These are phyloP conservation scores for Cadophora malorum DNA, from an alignment of 2,329 filamentous ascomycete genomes.

Conservation along the genomic window DNA sequence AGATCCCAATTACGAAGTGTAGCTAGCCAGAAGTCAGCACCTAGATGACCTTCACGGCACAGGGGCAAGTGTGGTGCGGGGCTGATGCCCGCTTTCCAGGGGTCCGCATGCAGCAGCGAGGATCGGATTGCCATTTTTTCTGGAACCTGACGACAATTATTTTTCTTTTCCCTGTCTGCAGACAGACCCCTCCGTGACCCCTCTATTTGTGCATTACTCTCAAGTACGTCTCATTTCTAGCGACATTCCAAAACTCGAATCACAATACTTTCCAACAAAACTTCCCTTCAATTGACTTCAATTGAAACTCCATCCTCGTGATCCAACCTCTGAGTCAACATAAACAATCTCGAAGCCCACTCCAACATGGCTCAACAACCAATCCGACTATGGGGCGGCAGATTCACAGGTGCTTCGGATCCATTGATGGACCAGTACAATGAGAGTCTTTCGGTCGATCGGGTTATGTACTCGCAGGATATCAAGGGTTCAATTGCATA, in stretches of 20 bases:
- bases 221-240: background rate
- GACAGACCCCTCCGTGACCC: background rate
- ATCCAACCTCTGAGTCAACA: constrained; percentile 2
- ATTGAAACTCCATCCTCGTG: background rate
- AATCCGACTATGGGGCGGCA: constrained; percentile 28
- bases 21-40: no score
- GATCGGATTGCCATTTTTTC: constrained; percentile 10
- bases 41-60: background rate
- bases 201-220: constrained; percentile 3
- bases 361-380: constrained; percentile 26
- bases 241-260: background rate
- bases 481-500: constrained; percentile 17
- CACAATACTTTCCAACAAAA: background rate
- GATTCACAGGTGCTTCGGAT: constrained; percentile 71
- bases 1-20: no score
- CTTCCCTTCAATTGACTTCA: background rate
- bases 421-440: constrained; percentile 87
- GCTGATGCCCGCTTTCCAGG: constrained; percentile 5
- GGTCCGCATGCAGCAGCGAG: constrained; percentile 1
- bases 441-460: constrained; percentile 77
- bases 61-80: background rate
- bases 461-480: constrained; percentile 56
- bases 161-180: constrained; percentile 11
- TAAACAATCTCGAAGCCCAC: background rate
- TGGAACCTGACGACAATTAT: constrained; percentile 2